These are phyloP conservation scores for Aspergillus biplanus DNA, from an alignment of 495 filamentous ascomycete species.

Conservation along the genomic window DNA sequence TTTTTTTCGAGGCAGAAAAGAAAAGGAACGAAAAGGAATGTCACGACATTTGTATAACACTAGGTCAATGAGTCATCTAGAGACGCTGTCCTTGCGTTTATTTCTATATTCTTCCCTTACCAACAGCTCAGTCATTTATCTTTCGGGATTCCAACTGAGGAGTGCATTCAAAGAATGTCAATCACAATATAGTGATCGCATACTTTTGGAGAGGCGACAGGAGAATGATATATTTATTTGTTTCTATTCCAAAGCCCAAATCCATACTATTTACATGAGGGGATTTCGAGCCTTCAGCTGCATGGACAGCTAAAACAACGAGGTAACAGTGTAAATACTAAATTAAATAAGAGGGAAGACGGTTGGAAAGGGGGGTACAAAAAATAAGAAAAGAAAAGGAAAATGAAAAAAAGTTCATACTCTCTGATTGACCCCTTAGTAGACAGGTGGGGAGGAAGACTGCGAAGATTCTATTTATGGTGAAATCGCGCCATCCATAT, in stretches of 20 bases:
- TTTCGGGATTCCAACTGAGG: too few species aligned
- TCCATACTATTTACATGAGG: constrained; percentile 3
- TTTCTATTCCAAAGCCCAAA: constrained; percentile 1
- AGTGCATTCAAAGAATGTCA: too few species aligned
- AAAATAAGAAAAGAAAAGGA: background rate
- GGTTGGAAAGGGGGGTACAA: too few species aligned
- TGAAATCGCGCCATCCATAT: background rate
- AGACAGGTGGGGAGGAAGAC: background rate
- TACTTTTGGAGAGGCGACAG: background rate
- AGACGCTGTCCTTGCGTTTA: too few species aligned
- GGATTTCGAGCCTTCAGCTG: background rate
- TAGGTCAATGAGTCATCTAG: too few species aligned
- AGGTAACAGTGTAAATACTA: background rate
- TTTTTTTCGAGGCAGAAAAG: background rate
- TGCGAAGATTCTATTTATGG: background rate
- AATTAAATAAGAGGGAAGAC: background rate
- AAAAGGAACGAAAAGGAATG: background rate
- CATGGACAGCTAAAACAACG: too few species aligned
- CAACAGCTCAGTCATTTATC: too few species aligned
- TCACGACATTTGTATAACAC: too few species aligned
- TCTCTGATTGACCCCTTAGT: background rate
- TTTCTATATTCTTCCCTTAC: too few species aligned
- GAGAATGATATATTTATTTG: background rate
- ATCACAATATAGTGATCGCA: too few species aligned
- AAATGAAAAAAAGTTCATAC: background rate